phyloP scores from a whole-genome alignment of 495 filamentous ascomycete genomes.

The Daldinia loculata region DNA sequence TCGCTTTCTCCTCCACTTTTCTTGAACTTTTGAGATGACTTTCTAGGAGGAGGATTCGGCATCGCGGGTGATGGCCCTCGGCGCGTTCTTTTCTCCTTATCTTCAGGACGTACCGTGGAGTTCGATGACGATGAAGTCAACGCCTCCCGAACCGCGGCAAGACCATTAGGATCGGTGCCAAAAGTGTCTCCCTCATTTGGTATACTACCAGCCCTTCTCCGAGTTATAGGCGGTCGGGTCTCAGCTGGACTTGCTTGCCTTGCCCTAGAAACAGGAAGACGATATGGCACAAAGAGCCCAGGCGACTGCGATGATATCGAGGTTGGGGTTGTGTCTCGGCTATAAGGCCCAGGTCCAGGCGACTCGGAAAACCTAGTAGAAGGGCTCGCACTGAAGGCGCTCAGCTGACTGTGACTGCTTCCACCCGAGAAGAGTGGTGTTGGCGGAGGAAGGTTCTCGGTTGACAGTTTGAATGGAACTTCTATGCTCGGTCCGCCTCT shows the following conservation, averaged over 20 bases:
- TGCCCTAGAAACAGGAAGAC: constrained; percentile 64
- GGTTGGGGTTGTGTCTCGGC: constrained; percentile 91
- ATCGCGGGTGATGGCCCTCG: constrained; percentile 59
- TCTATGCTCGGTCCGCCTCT: constrained; percentile 47
- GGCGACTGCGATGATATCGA: constrained; percentile 96
- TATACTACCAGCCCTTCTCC: constrained; percentile 64
- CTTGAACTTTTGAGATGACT: constrained; percentile 67
- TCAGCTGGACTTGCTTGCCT: constrained; percentile 71
- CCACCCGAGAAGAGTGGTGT: constrained; percentile 68
- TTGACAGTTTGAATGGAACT: constrained; percentile 58
- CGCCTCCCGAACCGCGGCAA: constrained; percentile 71
- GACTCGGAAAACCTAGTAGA: constrained; percentile 96
- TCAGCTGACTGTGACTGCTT: constrained; percentile 59
- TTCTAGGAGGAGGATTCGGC: constrained; percentile 69
- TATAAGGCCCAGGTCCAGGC: constrained; percentile 80
- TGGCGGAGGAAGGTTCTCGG: constrained; percentile 69
- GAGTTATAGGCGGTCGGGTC: constrained; percentile 73
- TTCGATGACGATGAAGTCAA: constrained; percentile 69
- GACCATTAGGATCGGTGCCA: constrained; percentile 61
- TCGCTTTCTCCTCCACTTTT: constrained; percentile 50
- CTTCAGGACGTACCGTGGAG: constrained; percentile 62
- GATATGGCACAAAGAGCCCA: constrained; percentile 68
- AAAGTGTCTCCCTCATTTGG: constrained; percentile 59
- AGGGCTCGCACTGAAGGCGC: constrained; percentile 76
- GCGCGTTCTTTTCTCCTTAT: constrained; percentile 55